Evolutionary conservation across 805 yeast genomes (phyloP).

Genomic region (Kazachstania kunashirensis): DNA sequence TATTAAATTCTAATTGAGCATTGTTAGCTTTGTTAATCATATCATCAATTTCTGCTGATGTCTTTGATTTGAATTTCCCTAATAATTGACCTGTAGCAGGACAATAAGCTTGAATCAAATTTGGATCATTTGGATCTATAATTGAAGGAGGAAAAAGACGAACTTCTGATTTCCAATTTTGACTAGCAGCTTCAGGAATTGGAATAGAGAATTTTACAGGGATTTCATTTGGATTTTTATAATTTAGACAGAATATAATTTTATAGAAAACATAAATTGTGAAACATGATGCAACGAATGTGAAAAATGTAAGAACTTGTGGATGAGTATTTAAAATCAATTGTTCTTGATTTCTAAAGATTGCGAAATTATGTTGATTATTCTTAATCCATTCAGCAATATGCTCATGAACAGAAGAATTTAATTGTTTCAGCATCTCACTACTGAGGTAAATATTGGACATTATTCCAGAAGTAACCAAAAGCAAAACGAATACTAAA

Average conservation of each 20-base stretch:
- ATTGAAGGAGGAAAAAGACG: conserved; percentile 48
- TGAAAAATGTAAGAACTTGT: conserved; percentile 1
- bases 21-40: conserved; percentile 36
- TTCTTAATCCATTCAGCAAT: conserved; percentile 69
- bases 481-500: too few relatives aligned
- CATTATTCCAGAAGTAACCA: conserved; percentile 7
- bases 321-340: not conserved
- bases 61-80: conserved; percentile 58
- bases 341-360: conserved; percentile 1
- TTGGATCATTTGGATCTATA: conserved; percentile 51
- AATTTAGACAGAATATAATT: conserved; percentile 7
- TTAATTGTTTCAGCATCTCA: conserved; percentile 22
- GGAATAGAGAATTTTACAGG: conserved; percentile 16
- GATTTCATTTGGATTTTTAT: conserved; percentile 3
- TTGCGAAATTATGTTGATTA: conserved; percentile 24
- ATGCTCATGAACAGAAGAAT: conserved; percentile 22
- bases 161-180: conserved; percentile 73
- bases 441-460: conserved; percentile 19
- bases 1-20: conserved; percentile 30
- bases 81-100: conserved; percentile 92
- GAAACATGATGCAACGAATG: conserved; percentile 12
- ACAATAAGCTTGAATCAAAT: conserved; percentile 71
- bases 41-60: conserved; percentile 61
- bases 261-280: conserved; percentile 15
- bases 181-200: conserved; percentile 31